Percentiles rank a stretch among this genome's conserved stretches.
These are phyloP conservation scores for Globisporangium viniferum DNA, from an alignment of 352 stramenopile species.

Conservation along the genomic window DNA sequence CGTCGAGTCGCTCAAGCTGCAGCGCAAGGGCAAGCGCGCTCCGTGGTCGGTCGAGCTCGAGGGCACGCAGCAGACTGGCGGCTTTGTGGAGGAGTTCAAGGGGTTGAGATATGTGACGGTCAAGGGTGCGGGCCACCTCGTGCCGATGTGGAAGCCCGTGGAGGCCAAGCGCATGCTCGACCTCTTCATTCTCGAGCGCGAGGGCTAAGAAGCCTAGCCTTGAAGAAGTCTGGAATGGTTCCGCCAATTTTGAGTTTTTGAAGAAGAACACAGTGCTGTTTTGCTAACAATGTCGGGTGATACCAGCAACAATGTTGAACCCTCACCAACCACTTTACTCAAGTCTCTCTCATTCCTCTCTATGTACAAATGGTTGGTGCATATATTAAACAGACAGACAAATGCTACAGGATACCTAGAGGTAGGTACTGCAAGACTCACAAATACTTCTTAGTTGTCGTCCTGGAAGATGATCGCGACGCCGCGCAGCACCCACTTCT, in stretches of 20 bases:
- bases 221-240: neutral
- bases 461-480: slow-evolving; percentile 95
- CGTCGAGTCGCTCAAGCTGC: slow-evolving; percentile 59
- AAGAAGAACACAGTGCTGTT: neutral
- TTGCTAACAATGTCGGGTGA: neutral
- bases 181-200: slow-evolving; percentile 51
- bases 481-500: slow-evolving; percentile 94
- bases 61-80: slow-evolving; percentile 63
- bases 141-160: slow-evolving; percentile 77
- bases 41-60: slow-evolving; percentile 38
- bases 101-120: slow-evolving; percentile 89
- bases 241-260: neutral
- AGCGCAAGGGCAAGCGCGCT: slow-evolving; percentile 30
- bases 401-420: neutral
- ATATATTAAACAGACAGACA: neutral
- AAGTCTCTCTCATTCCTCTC: neutral
- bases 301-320: neutral
- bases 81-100: slow-evolving; percentile 81
- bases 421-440: too few species aligned
- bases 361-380: neutral
- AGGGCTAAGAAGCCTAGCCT: slow-evolving; percentile 6
- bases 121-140: slow-evolving; percentile 88
- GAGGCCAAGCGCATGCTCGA: slow-evolving; percentile 73
- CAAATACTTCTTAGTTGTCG: slow-evolving; percentile 77
- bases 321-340: neutral